phyloP scores from a whole-genome alignment of 352 stramenopile species.

The Phytopythium ostracodes region DNA sequence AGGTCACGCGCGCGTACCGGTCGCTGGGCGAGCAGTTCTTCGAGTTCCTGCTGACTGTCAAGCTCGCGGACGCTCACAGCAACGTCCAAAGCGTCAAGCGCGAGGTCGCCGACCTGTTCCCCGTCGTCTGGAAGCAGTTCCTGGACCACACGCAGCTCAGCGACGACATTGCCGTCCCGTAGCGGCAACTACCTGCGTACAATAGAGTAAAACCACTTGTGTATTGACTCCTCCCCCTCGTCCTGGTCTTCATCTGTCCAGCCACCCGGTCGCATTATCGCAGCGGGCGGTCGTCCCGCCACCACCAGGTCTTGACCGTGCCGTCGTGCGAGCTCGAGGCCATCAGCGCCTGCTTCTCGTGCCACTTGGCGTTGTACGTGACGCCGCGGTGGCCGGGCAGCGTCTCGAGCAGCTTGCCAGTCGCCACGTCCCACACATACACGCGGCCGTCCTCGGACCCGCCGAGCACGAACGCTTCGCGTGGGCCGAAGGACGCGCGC shows the following conservation, averaged over 20 bases:
- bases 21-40: slow-evolving; percentile 59
- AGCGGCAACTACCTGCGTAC: slow-evolving; percentile 3
- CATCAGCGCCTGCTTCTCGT: slow-evolving; percentile 83
- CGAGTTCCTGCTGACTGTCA: slow-evolving; percentile 42
- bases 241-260: neutral
- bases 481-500: slow-evolving; percentile 76
- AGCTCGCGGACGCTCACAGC: slow-evolving; percentile 18
- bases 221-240: neutral
- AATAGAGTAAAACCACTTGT: neutral
- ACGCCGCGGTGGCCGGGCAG: slow-evolving; percentile 73
- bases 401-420: slow-evolving; percentile 79
- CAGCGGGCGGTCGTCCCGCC: slow-evolving; percentile 53
- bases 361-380: slow-evolving; percentile 84
- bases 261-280: slow-evolving; percentile 18
- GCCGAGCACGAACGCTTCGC: slow-evolving; percentile 82
- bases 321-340: slow-evolving; percentile 83
- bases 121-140: slow-evolving; percentile 69
- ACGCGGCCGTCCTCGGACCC: slow-evolving; percentile 83
- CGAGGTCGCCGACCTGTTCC: slow-evolving; percentile 63
- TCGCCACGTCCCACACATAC: slow-evolving; percentile 87
- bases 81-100: slow-evolving; percentile 32
- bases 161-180: slow-evolving; percentile 32
- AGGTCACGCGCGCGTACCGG: slow-evolving; percentile 34
- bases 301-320: slow-evolving; percentile 90
- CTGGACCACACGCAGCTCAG: slow-evolving; percentile 36